Evolutionary conservation across 768 basidiomycete species (phyloP).

Genomic region (Rhizopogon salebrosus): DNA sequence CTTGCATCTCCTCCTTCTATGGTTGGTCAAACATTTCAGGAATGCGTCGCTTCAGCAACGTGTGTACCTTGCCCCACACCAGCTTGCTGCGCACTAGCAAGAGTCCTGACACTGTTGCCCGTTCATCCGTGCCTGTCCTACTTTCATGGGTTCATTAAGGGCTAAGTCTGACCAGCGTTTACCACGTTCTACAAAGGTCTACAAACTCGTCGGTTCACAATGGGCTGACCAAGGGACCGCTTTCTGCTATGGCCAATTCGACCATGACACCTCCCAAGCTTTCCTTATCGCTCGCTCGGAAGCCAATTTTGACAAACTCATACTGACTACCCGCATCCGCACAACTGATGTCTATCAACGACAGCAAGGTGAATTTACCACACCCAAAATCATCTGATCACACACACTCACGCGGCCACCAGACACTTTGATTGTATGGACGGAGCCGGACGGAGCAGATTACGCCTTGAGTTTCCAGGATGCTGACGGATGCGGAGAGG

Average conservation of each 20-base stretch:
- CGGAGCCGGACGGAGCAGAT: constrained; percentile 90
- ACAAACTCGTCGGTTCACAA: constrained; percentile 83
- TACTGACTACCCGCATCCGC: constrained; percentile 77
- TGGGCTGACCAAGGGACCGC: constrained; percentile 99
- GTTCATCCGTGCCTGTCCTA: constrained; percentile 16
- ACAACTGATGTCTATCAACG: constrained; percentile 82
- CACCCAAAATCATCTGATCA: background rate
- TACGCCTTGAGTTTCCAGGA: constrained; percentile 98
- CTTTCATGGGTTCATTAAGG: constrained; percentile 28
- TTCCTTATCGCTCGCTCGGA: constrained; percentile 83
- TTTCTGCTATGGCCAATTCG: constrained; percentile 87
- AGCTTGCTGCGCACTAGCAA: constrained; percentile 11
- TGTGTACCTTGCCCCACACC: constrained; percentile 10
- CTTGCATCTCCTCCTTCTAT: constrained; percentile 9
- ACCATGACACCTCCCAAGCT: constrained; percentile 71
- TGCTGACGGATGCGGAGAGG: constrained; percentile 89
- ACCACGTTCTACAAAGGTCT: constrained; percentile 58
- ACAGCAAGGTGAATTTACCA: constrained; percentile 63
- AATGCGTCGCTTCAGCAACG: constrained; percentile 21
- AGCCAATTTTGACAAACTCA: constrained; percentile 61
- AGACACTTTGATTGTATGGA: constrained; percentile 99
- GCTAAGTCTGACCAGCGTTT: constrained; percentile 24
- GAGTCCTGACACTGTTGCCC: constrained; percentile 9
- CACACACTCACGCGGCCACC: constrained; percentile 14
- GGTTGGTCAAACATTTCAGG: constrained; percentile 15